Base-by-base conservation (phyloP, 148 eudicot genomes). In the Fagopyrum homotropicum region DNA sequence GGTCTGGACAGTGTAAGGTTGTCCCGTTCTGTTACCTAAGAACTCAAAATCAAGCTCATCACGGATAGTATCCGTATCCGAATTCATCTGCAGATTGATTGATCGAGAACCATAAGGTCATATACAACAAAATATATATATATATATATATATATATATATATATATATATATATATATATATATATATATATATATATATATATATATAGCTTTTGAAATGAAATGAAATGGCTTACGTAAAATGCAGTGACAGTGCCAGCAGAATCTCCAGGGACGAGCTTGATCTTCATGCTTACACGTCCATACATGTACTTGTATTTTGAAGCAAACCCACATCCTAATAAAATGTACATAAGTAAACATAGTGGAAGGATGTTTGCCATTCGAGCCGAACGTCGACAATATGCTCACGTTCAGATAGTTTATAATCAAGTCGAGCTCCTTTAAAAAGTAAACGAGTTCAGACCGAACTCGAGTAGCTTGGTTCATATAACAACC, bases 311-410 rank as follows among this genome's bases (percentile, higher is more conserved):
- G 77, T 93, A 93, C 72, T 91, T 72, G 44, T 81, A 73, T 78
- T 87, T 93, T n/a, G 98, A 93, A 15, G 92, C 88, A 71, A 93
- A 93, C 68, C 98, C 98, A 69, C 97, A 93, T 50, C 98, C 98
- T 93, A 47, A 61, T 69, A 35, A 1, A 35, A 1, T 35, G 40
- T 35, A 35, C 40, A 35, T 35, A 35, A 35, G 40, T 35, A 35
- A 35, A 35, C 40, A 35, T 35, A 35, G 40, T 35, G 40, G 40
- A 1, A 35, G 40, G 40, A 1, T 35, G 40, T 35, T 35, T 35
- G 40, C 1, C 3, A 35, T 35, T 35, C 40, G 40, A 35, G 40
- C 2, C 40, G 3, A 35, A 35, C 40, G n/a, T n/a, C n/a, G 40
- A 35, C 0, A 0, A 22, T 22, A 22, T 22, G 26, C 26, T 22